A percentile compares a stretch with the other conserved stretches of the same genome.
Evolutionary conservation across 257 asterid genomes (phyloP).

Genomic region (Plectranthus barbatus): DNA sequence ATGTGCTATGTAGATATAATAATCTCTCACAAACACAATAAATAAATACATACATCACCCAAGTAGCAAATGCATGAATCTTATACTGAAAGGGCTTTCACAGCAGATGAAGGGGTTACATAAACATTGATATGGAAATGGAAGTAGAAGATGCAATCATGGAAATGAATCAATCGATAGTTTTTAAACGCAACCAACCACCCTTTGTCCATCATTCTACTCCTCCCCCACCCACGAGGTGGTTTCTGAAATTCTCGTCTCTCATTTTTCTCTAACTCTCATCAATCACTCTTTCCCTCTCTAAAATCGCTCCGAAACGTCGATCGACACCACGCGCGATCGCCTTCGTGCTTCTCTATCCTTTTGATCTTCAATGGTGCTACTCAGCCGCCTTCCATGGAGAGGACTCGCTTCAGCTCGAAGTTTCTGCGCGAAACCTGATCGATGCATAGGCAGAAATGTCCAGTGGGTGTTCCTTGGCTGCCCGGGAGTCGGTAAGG

Average conservation of each 20-base stretch:
- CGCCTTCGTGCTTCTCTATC: background rate
- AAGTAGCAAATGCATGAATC: too few relatives aligned
- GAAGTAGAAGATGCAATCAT: too few relatives aligned
- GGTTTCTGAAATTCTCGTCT: constrained; percentile 4
- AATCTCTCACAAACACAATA: too few relatives aligned
- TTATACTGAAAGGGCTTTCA: too few relatives aligned
- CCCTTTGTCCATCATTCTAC: too few relatives aligned
- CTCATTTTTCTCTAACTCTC: background rate
- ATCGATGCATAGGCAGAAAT: constrained; percentile 42
- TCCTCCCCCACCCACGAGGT: background rate
- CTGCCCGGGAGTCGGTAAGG: constrained; percentile 97
- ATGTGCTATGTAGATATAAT: too few relatives aligned
- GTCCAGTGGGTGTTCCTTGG: constrained; percentile 96
- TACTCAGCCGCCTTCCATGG: constrained; percentile 49
- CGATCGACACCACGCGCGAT: background rate
- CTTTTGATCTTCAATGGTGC: constrained; percentile 51
- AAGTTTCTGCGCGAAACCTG: constrained; percentile 34
- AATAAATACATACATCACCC: too few relatives aligned
- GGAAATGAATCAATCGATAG: too few relatives aligned
- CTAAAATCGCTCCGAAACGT: background rate
- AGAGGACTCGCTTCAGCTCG: constrained; percentile 23
- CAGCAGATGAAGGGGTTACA: too few relatives aligned
- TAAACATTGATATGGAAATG: too few relatives aligned
- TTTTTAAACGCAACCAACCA: too few relatives aligned
- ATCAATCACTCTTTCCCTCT: background rate